Evolutionary conservation across 176 grass and related monocot species (phyloP).

Genomic region (Eragrostis nindensis): DNA sequence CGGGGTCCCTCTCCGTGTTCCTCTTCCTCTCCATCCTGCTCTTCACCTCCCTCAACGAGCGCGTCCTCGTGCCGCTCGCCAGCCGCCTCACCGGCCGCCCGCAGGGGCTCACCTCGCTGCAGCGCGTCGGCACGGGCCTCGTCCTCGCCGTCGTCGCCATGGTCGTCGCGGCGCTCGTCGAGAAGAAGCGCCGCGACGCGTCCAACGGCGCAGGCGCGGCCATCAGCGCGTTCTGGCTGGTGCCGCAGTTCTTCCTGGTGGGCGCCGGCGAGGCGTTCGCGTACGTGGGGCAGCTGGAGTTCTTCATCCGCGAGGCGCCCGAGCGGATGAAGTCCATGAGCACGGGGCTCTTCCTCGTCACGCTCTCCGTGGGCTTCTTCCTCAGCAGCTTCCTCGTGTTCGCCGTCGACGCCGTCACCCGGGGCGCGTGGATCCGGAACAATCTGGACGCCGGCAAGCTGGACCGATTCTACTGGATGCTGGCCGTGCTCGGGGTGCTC

Average conservation of each 20-base stretch:
- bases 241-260: slow-evolving; percentile 75
- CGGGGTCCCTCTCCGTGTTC: slow-evolving; percentile 73
- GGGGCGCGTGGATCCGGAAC: slow-evolving; percentile 55
- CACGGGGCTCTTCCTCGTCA: slow-evolving; percentile 65
- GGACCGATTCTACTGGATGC: slow-evolving; percentile 78
- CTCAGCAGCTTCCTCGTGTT: slow-evolving; percentile 72
- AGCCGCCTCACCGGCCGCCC: slow-evolving; percentile 55
- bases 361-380: slow-evolving; percentile 71
- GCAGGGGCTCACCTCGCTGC: slow-evolving; percentile 70
- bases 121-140: slow-evolving; percentile 57
- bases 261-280: slow-evolving; percentile 78
- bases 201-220: background rate
- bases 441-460: slow-evolving; percentile 59
- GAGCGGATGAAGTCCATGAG: slow-evolving; percentile 78
- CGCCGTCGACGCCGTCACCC: slow-evolving; percentile 42
- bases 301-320: slow-evolving; percentile 75
- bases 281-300: slow-evolving; percentile 82
- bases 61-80: slow-evolving; percentile 61
- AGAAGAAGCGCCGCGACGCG: slow-evolving; percentile 54
- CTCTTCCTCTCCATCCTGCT: slow-evolving; percentile 76
- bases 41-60: slow-evolving; percentile 81
- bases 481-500: slow-evolving; percentile 57
- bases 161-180: slow-evolving; percentile 57
- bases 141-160: slow-evolving; percentile 56
- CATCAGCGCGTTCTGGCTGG: slow-evolving; percentile 69